Percentiles rank a stretch among this genome's conserved stretches.
Evolutionary conservation across 1,284 basidiomycete species (phyloP).

Genomic region (Mrakiaceae sp.): DNA sequence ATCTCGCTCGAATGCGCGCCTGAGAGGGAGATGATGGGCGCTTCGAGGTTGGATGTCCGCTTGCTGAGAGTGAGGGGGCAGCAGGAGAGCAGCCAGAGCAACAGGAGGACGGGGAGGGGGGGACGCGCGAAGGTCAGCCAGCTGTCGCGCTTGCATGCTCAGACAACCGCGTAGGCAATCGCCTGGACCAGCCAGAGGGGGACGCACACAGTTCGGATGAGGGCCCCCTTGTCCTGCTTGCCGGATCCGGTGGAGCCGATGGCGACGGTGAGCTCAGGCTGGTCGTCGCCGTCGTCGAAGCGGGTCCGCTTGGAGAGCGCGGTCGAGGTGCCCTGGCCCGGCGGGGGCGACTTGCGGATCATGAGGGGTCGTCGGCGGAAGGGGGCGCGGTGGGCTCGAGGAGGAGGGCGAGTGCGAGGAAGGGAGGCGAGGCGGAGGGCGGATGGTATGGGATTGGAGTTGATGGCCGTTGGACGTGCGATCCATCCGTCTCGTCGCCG

Average conservation of each 20-base stretch:
- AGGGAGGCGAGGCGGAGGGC: too few species aligned
- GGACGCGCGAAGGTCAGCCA: too few species aligned
- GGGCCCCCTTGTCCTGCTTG: slow-evolving; percentile 10
- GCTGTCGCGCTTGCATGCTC: neutral
- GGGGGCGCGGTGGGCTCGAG: too few species aligned
- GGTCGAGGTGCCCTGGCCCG: slow-evolving; percentile 25
- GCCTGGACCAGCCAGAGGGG: neutral
- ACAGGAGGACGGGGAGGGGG: neutral
- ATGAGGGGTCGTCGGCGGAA: slow-evolving; percentile 1
- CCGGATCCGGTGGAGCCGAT: slow-evolving; percentile 14
- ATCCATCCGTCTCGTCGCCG: too few species aligned
- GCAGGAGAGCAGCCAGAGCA: slow-evolving; percentile 18
- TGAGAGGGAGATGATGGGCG: slow-evolving; percentile 14
- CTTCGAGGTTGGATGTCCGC: slow-evolving; percentile 17
- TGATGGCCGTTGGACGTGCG: too few species aligned
- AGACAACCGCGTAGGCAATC: slow-evolving; percentile 25
- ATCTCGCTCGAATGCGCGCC: slow-evolving; percentile 31
- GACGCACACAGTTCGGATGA: slow-evolving; percentile 22
- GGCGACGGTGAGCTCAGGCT: slow-evolving; percentile 17
- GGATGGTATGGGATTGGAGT: too few species aligned
- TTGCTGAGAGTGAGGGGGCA: neutral
- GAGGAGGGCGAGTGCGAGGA: too few species aligned
- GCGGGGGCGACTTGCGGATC: slow-evolving; percentile 31
- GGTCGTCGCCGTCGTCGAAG: slow-evolving; percentile 27
- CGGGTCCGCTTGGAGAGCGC: slow-evolving; percentile 34